Conservation (phyloP, 2,329 filamentous ascomycete species). For the Fusarium abutilonis region DNA sequence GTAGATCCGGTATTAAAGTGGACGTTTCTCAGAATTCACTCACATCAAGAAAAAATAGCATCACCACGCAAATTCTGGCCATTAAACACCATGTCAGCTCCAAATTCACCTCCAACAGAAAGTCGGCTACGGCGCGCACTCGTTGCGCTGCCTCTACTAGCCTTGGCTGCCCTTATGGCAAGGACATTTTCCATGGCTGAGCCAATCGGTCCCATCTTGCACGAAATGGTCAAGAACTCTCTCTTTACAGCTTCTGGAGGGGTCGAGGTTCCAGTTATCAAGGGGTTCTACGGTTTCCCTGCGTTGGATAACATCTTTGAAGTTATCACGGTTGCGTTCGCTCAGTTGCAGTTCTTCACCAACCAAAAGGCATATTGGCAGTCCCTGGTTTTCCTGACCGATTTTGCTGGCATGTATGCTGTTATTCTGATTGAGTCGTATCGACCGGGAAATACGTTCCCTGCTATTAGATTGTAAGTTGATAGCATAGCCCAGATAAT, state of each 20-base stretch:
- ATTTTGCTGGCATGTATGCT: conserved; percentile 44
- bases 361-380: conserved; percentile 43
- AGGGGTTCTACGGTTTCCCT: conserved; percentile 37
- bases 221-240: conserved; percentile 11
- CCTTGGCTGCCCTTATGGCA: conserved; percentile 33
- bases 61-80: not conserved
- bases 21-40: conserved; percentile 5
- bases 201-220: conserved; percentile 25
- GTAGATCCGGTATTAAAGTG: not conserved
- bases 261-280: conserved; percentile 20
- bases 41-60: not conserved
- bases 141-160: conserved; percentile 36
- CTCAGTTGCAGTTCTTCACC: conserved; percentile 40
- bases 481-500: accelerated
- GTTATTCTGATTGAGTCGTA: conserved; percentile 43
- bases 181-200: conserved; percentile 34
- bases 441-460: conserved; percentile 26
- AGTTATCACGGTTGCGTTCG: conserved; percentile 36
- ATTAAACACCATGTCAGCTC: not conserved
- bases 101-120: not conserved
- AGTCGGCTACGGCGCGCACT: conserved; percentile 31
- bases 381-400: conserved; percentile 43
- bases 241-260: conserved; percentile 5
- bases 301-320: conserved; percentile 38
- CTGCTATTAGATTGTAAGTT: conserved; percentile 41